A percentile compares a stretch with the other conserved stretches of the same genome.
These are phyloP conservation scores for Chrysanthemum makinoi DNA, from an alignment of 129 eudicot species.

Conservation along the genomic window DNA sequence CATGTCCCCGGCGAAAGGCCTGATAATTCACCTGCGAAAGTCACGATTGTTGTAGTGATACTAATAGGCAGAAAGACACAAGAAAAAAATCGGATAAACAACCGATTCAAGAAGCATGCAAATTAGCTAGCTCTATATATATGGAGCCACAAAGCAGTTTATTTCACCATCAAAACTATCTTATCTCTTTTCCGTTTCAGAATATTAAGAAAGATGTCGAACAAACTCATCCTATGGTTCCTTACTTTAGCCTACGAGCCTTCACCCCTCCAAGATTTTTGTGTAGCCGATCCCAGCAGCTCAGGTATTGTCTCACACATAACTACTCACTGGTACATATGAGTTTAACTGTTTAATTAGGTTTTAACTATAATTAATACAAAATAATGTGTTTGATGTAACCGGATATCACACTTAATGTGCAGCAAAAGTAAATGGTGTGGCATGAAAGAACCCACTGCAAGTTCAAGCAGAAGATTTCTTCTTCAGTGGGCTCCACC, in stretches of 20 bases:
- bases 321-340: neutral
- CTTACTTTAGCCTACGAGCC: conserved; percentile 37
- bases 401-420: neutral
- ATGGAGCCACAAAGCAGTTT: conserved; percentile 5
- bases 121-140: conserved; percentile 16
- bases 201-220: neutral
- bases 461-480: conserved; percentile 38
- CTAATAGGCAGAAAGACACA: conserved; percentile 7
- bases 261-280: conserved; percentile 41
- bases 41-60: too few relatives aligned
- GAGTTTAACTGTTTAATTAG: neutral
- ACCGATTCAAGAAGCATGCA: conserved; percentile 5
- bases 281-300: conserved; percentile 31
- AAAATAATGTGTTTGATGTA: neutral
- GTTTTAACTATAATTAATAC: neutral
- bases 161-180: conserved; percentile 3
- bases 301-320: conserved; percentile 28
- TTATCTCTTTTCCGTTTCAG: neutral
- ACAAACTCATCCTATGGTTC: conserved; percentile 12
- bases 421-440: conserved; percentile 40
- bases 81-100: conserved; percentile 7
- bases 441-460: conserved; percentile 35
- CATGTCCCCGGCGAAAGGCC: too few relatives aligned
- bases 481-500: conserved; percentile 40
- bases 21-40: too few relatives aligned